Conservation (phyloP, 306 rosid genomes). For the Begonia fuchsioides region DNA sequence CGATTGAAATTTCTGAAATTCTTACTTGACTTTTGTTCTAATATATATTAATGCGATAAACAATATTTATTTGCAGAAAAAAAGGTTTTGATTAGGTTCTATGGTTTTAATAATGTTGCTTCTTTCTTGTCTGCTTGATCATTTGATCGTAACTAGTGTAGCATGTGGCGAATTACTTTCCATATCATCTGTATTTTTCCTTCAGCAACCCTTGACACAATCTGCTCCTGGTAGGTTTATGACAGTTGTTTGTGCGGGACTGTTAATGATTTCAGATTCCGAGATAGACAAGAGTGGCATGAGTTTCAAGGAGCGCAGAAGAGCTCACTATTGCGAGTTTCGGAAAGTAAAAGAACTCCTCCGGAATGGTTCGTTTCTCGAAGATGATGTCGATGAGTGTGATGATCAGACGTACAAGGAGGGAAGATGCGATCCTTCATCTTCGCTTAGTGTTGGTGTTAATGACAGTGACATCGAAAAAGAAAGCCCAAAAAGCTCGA, state of each 20-base stretch:
- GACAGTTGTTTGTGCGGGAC: conserved; percentile 8
- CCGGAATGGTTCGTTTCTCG: conserved; percentile 36
- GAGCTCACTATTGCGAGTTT: conserved; percentile 77
- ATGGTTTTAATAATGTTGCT: too few species aligned
- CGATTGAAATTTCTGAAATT: too few species aligned
- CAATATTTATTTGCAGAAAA: too few species aligned
- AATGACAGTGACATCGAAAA: conserved; percentile 45
- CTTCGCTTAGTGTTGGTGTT: conserved; percentile 44
- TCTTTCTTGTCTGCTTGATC: too few species aligned
- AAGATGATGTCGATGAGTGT: conserved; percentile 47
- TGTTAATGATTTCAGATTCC: conserved; percentile 21
- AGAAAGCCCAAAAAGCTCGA: background rate
- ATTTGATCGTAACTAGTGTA: too few species aligned
- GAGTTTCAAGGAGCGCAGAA: conserved; percentile 63
- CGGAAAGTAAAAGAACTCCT: conserved; percentile 64
- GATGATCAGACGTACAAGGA: conserved; percentile 11
- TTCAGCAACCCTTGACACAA: too few species aligned
- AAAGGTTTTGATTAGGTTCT: too few species aligned
- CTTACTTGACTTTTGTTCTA: too few species aligned
- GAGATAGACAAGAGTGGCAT: conserved; percentile 31
- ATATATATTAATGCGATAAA: too few species aligned
- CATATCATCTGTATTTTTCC: too few species aligned
- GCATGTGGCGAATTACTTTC: too few species aligned
- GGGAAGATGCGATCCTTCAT: conserved; percentile 27
- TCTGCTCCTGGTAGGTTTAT: background rate